These are phyloP conservation scores for Celoporthe dispersa DNA, from an alignment of 2,329 filamentous ascomycete genomes.

Conservation along the genomic window DNA sequence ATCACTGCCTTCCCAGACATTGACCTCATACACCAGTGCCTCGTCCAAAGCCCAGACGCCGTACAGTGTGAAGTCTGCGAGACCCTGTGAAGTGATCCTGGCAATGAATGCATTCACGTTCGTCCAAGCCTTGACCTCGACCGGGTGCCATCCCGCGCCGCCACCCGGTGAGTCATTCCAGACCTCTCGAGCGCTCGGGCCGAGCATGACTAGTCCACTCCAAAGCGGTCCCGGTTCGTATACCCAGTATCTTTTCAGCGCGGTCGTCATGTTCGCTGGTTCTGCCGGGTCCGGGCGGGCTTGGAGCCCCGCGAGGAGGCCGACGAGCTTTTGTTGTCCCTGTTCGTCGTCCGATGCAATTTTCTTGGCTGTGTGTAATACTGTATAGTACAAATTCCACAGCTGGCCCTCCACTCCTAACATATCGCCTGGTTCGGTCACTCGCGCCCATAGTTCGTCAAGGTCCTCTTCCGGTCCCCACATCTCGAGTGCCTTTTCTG, in stretches of 20 bases:
- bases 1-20: background rate
- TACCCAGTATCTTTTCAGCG: slow-evolving; percentile 5
- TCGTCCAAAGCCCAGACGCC: slow-evolving; percentile 13
- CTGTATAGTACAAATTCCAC: slow-evolving; percentile 31
- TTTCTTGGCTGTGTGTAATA: slow-evolving; percentile 32
- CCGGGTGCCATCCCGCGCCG: slow-evolving; percentile 29
- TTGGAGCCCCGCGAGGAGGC: slow-evolving; percentile 27
- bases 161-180: slow-evolving; percentile 32
- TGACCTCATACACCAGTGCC: background rate
- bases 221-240: background rate
- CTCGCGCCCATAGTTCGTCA: background rate
- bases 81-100: slow-evolving; percentile 18
- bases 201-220: slow-evolving; percentile 16
- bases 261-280: slow-evolving; percentile 16
- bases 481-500: slow-evolving; percentile 14
- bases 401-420: slow-evolving; percentile 27
- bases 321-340: slow-evolving; percentile 28
- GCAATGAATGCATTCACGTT: slow-evolving; percentile 32
- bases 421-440: slow-evolving; percentile 3
- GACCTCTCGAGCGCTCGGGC: slow-evolving; percentile 25
- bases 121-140: slow-evolving; percentile 29
- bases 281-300: slow-evolving; percentile 28
- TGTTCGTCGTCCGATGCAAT: slow-evolving; percentile 27
- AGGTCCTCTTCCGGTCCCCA: slow-evolving; percentile 17
- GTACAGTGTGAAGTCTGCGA: slow-evolving; percentile 3